Percentiles rank a stretch among this genome's conserved stretches.
Evolutionary conservation across 2,329 filamentous ascomycete genomes (phyloP).

Genomic region (Calycina herbarum): DNA sequence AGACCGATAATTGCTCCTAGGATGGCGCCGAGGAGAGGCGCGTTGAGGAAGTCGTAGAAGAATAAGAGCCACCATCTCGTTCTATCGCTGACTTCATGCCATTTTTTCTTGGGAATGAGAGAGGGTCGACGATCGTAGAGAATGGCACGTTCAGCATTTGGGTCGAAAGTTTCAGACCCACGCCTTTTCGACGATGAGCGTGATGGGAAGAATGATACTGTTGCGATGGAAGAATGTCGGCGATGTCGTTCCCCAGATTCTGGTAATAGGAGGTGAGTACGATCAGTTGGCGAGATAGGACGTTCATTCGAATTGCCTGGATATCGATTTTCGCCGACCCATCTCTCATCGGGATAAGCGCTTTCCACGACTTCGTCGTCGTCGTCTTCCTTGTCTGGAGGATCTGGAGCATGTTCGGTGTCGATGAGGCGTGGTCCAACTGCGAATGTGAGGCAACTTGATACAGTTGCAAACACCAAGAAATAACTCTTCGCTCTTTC

Average conservation of each 20-base stretch:
- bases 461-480: conserved; percentile 63
- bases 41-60: conserved; percentile 55
- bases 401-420: conserved; percentile 41
- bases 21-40: conserved; percentile 60
- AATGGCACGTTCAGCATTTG: not conserved
- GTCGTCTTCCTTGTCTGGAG: conserved; percentile 32
- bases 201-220: conserved; percentile 38
- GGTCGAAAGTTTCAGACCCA: not conserved
- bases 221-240: conserved; percentile 19
- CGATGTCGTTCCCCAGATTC: conserved; percentile 14
- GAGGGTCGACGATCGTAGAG: conserved; percentile 32
- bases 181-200: conserved; percentile 14
- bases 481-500: conserved; percentile 65
- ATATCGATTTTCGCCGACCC: not conserved
- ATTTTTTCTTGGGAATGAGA: conserved; percentile 28
- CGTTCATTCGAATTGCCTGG: conserved; percentile 10
- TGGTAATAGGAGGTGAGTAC: conserved; percentile 50
- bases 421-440: conserved; percentile 61
- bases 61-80: conserved; percentile 41
- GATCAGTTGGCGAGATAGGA: conserved; percentile 40
- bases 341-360: conserved; percentile 19
- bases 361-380: conserved; percentile 30
- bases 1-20: conserved; percentile 61
- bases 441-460: conserved; percentile 63
- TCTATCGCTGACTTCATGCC: conserved; percentile 34